Percentiles rank a stretch among this genome's conserved stretches.
Evolutionary conservation across 2,329 filamentous ascomycete genomes (phyloP).

Genomic region (Cyphellophora europaea): DNA sequence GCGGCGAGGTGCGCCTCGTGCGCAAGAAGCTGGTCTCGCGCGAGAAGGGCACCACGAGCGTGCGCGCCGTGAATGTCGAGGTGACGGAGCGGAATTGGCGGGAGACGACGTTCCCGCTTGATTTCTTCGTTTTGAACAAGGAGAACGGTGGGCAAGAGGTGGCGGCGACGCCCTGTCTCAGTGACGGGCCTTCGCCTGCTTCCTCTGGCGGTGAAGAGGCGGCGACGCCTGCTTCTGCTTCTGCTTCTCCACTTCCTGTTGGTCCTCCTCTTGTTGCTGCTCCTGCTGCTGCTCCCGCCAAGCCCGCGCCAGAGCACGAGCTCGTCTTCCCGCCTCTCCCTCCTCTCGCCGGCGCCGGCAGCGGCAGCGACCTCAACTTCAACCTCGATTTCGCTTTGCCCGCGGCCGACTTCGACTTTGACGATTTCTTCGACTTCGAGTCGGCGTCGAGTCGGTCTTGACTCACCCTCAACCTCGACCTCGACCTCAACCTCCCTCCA

Average conservation of each 20-base stretch:
- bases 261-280: not conserved
- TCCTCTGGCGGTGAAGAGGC: not conserved
- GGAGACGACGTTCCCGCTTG: conserved; percentile 2
- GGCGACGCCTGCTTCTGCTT: not conserved
- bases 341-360: not conserved
- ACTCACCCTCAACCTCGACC: no score
- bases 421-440: no score
- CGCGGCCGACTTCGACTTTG: no score
- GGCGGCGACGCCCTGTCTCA: not conserved
- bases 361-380: not conserved
- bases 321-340: not conserved
- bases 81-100: not conserved
- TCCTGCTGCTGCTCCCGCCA: no score
- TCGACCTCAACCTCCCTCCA: no score
- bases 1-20: no score
- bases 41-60: no score
- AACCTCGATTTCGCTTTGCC: no score
- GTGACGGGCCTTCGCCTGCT: no score
- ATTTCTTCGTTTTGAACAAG: conserved; percentile 1
- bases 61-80: not conserved
- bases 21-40: no score
- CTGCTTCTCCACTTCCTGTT: not conserved
- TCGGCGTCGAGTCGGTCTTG: no score
- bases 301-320: not conserved
- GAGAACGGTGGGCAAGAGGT: not conserved